phyloP scores from a whole-genome alignment of 371 early-diverging fungal species.

The Mortierella sp. region DNA sequence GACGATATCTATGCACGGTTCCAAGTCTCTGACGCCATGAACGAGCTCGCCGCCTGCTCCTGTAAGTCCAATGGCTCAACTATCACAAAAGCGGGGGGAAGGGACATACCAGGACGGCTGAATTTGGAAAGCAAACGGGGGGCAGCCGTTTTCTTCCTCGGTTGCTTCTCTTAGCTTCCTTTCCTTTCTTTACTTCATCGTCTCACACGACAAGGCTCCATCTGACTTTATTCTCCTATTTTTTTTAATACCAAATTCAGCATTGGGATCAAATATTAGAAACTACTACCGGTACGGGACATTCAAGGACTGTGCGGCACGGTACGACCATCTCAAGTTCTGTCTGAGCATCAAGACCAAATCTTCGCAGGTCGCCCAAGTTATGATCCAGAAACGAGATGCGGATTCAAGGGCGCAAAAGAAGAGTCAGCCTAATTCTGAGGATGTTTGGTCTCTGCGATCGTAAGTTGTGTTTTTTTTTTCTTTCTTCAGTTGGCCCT shows the following conservation, averaged over 20 bases:
- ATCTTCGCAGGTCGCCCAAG: constrained; percentile 39
- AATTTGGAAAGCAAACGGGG: not conserved
- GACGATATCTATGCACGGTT: constrained; percentile 43
- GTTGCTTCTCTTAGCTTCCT: no score
- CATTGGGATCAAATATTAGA: constrained; percentile 48
- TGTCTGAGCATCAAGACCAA: constrained; percentile 50
- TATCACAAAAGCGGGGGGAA: not conserved
- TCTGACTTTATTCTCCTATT: not conserved
- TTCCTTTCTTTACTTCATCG: not conserved
- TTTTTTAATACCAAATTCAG: constrained; percentile 16
- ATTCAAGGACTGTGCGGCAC: constrained; percentile 34
- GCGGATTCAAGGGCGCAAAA: constrained; percentile 47
- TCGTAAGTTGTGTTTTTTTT: constrained; percentile 21
- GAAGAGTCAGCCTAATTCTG: constrained; percentile 35
- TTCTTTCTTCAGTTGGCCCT: not conserved
- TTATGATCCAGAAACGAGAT: constrained; percentile 54
- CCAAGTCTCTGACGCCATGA: constrained; percentile 53
- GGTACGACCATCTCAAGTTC: constrained; percentile 52
- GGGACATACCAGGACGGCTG: not conserved
- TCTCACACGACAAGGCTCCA: not conserved
- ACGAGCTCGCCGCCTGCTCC: constrained; percentile 39
- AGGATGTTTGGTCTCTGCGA: constrained; percentile 49
- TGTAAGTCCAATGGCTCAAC: constrained; percentile 23
- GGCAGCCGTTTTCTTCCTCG: no score
- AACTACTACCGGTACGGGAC: constrained; percentile 55